Evolutionary conservation across 1,284 basidiomycete genomes (phyloP).

Genomic region (Wallemia hederae): DNA sequence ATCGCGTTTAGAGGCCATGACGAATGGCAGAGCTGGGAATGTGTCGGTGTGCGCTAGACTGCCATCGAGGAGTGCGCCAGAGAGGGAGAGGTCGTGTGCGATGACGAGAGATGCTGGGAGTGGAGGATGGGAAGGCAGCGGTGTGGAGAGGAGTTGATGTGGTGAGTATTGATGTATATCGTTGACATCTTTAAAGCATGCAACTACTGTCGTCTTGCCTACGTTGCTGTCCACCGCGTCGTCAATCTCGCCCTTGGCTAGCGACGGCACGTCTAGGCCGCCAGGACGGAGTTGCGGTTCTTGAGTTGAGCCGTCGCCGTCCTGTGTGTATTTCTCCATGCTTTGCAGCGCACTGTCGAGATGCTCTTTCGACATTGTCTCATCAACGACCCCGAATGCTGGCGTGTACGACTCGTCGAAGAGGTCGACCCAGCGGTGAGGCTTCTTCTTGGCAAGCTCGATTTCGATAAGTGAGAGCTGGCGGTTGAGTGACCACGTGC

Average conservation of each 20-base stretch:
- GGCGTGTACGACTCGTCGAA: not conserved
- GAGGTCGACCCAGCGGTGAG: not conserved
- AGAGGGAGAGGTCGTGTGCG: conserved; percentile 12
- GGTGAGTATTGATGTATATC: not conserved
- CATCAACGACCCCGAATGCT: not conserved
- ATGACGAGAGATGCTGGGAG: conserved; percentile 47
- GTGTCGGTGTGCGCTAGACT: conserved; percentile 31
- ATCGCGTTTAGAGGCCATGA: conserved; percentile 74
- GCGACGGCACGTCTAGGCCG: conserved; percentile 30
- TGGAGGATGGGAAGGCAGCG: conserved; percentile 17
- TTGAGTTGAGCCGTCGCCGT: not conserved
- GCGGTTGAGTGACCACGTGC: not conserved
- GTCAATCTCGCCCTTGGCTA: conserved; percentile 53
- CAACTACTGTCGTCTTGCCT: conserved; percentile 28
- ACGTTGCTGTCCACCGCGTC: conserved; percentile 44
- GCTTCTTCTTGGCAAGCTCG: not conserved
- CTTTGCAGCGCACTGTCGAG: not conserved
- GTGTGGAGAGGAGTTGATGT: conserved; percentile 4
- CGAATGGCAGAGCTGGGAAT: conserved; percentile 67
- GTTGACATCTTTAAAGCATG: conserved; percentile 25
- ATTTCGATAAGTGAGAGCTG: not conserved
- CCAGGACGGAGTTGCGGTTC: not conserved
- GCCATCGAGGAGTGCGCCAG: conserved; percentile 38
- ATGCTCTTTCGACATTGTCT: not conserved
- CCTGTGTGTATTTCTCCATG: not conserved